These are phyloP conservation scores for Blastobotrys robertii DNA, from an alignment of 805 yeast species.

Conservation along the genomic window DNA sequence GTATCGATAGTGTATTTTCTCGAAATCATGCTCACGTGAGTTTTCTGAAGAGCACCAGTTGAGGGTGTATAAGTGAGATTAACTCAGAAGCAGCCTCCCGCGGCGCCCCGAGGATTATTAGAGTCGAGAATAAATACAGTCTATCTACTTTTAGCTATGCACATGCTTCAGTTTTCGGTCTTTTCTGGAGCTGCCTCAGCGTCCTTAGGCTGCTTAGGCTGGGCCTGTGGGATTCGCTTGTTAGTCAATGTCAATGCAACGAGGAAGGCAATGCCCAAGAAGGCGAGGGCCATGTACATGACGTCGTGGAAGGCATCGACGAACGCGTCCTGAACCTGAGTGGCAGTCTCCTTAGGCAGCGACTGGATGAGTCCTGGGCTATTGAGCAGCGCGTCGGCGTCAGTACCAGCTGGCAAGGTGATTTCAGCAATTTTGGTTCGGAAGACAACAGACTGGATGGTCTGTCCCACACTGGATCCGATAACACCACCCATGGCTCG, in stretches of 20 bases:
- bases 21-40: too few relatives aligned
- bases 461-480: constrained; percentile 33
- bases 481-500: constrained; percentile 38
- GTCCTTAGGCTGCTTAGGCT: not conserved
- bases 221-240: constrained; percentile 7
- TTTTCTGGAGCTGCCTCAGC: not conserved
- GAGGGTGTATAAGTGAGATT: too few relatives aligned
- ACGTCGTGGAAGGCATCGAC: constrained; percentile 12
- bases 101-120: too few relatives aligned
- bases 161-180: not conserved
- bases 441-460: constrained; percentile 20
- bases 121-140: too few relatives aligned
- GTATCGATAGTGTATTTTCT: too few relatives aligned
- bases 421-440: not conserved
- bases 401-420: not conserved
- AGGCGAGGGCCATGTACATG: constrained; percentile 13
- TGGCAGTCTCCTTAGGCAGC: constrained; percentile 6
- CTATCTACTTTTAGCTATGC: too few relatives aligned
- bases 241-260: constrained; percentile 12
- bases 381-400: constrained; percentile 7
- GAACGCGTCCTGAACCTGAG: constrained; percentile 9
- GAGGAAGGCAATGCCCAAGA: constrained; percentile 7
- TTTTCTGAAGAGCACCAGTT: too few relatives aligned
- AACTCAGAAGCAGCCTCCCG: too few relatives aligned
- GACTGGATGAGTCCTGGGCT: constrained; percentile 10